Evolutionary conservation across 2,329 filamentous ascomycete species (phyloP), one percentile per base, ranked within the genome.

Genomic region (Lecanicillium sp.): DNA sequence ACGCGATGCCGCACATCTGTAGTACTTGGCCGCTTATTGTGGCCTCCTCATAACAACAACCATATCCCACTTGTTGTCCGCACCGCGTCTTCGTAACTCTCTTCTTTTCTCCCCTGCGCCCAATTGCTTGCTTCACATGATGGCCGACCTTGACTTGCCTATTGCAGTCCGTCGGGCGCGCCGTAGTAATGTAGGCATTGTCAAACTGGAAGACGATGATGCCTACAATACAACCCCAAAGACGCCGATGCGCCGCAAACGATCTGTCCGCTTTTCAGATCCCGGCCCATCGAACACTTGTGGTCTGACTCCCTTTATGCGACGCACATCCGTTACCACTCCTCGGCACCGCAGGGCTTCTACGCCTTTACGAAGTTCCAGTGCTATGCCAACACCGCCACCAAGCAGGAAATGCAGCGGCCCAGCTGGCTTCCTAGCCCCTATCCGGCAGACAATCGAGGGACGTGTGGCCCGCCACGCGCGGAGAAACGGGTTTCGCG

Each of bases 191-290:
- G 42, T 49, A 25, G 47, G 57, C 46, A 28, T 61, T 52, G 27
- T 58, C 50, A 42, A 56, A 47, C 44, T 43, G 37, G 3, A 57
- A 53, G 36, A 39, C 44, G 13, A 54, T n/a, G 19, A 12, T 4
- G 11, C 38, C 5, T n/a, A 25, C 9, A 15, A 15, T 3, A n/a
- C 17, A 3, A 18, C 46, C 18, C 42, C 40, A 17, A 37, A 40
- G 13, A 64, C 60, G 3, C 60, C 60, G 9, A 47, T 48, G 22
- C 46, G 50, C 22, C 39, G 42, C 2, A 72, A 65, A 48, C 73
- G 71, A 46, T 62, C 64, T 41, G 74, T 79, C 17, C 71, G 76
- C 28, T 78, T 79, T 56, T 80, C 77, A 0, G 74, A 79, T 29
- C 73, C 74, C 8, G 74, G 71, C 1, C 61, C 64, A 1, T 51